Evolutionary conservation across 169 alveolate genomes (phyloP).

Genomic region (Cryptosporidium tyzzeri): DNA sequence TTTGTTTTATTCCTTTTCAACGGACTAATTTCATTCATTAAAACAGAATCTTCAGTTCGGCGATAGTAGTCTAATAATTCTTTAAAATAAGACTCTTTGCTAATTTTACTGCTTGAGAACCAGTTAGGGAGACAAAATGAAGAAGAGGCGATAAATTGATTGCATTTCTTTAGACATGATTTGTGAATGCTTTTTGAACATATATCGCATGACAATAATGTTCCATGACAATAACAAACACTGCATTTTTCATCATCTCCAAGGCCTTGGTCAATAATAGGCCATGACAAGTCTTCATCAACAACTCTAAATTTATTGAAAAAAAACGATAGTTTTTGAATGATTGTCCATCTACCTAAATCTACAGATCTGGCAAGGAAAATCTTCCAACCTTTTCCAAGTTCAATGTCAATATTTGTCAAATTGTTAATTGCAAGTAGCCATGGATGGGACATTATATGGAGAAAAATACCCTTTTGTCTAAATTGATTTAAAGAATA

Average conservation of each 20-base stretch:
- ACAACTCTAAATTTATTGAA: conserved; percentile 17
- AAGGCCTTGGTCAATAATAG: conserved; percentile 68
- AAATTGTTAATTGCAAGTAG: conserved; percentile 24
- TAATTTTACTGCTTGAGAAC: conserved; percentile 32
- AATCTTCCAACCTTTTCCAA: conserved; percentile 16
- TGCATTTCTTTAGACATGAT: conserved; percentile 53
- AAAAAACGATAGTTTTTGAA: conserved; percentile 50
- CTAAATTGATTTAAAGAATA: not conserved
- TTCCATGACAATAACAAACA: conserved; percentile 64
- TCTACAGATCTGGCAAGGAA: conserved; percentile 43
- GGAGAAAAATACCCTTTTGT: conserved; percentile 26
- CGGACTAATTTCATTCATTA: not conserved
- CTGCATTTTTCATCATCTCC: conserved; percentile 72
- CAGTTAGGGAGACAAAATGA: conserved; percentile 56
- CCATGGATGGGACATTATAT: conserved; percentile 75
- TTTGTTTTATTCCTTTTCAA: not conserved
- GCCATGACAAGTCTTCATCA: conserved; percentile 69
- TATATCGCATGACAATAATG: conserved; percentile 55
- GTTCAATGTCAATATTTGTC: conserved; percentile 53
- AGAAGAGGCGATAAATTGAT: conserved; percentile 47
- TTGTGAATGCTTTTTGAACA: conserved; percentile 58
- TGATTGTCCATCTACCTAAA: conserved; percentile 45
- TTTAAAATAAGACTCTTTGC: conserved; percentile 24
- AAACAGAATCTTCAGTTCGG: not conserved
- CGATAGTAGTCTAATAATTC: conserved; percentile 11